Conservation (phyloP, 306 rosid species). For the Spatholobus suberectus region DNA sequence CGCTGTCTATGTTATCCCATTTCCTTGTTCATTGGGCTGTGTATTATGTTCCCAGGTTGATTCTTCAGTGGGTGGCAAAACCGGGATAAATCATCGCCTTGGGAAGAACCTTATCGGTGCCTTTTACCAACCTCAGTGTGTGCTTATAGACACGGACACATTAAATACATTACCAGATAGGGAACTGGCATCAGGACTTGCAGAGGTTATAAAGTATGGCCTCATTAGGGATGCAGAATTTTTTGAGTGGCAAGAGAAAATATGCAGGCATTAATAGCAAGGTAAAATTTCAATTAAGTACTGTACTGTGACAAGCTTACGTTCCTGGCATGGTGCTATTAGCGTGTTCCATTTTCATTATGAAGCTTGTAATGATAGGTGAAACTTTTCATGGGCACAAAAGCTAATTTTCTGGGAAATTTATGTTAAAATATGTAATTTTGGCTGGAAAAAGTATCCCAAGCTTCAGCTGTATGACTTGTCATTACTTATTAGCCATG, state of each 20-base stretch:
- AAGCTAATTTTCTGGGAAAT: constrained; percentile 13
- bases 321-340: neutral
- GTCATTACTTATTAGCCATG: neutral
- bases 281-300: constrained; percentile 51
- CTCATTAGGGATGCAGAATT: constrained; percentile 89
- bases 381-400: constrained; percentile 29
- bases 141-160: constrained; percentile 88
- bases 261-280: constrained; percentile 71
- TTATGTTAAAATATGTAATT: neutral
- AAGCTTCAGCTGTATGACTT: constrained; percentile 9
- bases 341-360: neutral
- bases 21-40: constrained; percentile 17
- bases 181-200: constrained; percentile 93
- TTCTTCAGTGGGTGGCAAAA: constrained; percentile 99
- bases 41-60: constrained; percentile 69
- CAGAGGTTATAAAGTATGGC: constrained; percentile 93
- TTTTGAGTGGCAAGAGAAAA: constrained; percentile 98
- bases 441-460: constrained; percentile 23
- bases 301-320: constrained; percentile 8
- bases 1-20: no score
- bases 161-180: constrained; percentile 81
- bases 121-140: constrained; percentile 95
- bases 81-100: constrained; percentile 91
- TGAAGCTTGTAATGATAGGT: constrained; percentile 29
- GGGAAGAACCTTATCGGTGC: constrained; percentile 97